Conservation (phyloP, 2,329 filamentous ascomycete genomes). For the Exophiala calicioides region DNA sequence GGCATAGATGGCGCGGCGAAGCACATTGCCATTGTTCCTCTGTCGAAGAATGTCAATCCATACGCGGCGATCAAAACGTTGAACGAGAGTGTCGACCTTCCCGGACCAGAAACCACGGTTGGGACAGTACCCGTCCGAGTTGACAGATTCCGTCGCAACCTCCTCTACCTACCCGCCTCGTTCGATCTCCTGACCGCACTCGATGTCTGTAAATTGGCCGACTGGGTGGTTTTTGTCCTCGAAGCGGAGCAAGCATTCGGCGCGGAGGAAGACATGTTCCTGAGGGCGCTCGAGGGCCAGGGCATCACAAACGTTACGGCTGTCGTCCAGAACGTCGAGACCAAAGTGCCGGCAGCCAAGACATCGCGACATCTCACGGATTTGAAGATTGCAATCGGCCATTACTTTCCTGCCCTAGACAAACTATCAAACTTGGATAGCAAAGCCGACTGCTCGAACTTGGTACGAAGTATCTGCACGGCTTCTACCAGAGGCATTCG, state of each 20-base stretch:
- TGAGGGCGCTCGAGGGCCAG: conserved; percentile 87
- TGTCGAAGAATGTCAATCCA: conserved; percentile 72
- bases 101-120: conserved; percentile 62
- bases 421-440: conserved; percentile 88
- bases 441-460: conserved; percentile 85
- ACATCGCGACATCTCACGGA: conserved; percentile 74
- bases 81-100: conserved; percentile 77
- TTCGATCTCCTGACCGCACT: conserved; percentile 74
- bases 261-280: conserved; percentile 76
- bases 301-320: conserved; percentile 92
- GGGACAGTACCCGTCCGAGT: conserved; percentile 67
- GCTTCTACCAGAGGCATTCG: conserved; percentile 89
- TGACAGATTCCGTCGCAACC: conserved; percentile 91
- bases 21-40: conserved; percentile 82
- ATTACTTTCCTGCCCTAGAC: conserved; percentile 90
- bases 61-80: conserved; percentile 67
- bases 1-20: conserved; percentile 84
- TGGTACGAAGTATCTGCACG: conserved; percentile 87
- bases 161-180: conserved; percentile 78
- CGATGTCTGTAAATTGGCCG: conserved; percentile 83
- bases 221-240: conserved; percentile 85
- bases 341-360: conserved; percentile 76
- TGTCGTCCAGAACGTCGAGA: conserved; percentile 76
- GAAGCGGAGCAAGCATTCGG: conserved; percentile 84
- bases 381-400: conserved; percentile 86